phyloP scores from a whole-genome alignment of 2,329 filamentous ascomycete species.

The Arthrinium puccinioides region DNA sequence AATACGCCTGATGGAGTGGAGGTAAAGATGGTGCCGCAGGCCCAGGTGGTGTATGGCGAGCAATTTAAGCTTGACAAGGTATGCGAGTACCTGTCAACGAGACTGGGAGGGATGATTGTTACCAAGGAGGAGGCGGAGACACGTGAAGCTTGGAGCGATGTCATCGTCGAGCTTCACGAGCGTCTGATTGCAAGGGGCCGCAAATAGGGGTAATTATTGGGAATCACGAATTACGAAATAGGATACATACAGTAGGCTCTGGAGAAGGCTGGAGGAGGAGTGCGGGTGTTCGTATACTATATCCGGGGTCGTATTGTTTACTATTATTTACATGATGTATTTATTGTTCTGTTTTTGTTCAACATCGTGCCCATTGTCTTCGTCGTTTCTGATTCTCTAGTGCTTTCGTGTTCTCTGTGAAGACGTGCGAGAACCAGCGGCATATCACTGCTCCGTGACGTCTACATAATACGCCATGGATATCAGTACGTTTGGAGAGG shows the following conservation, averaged over 20 bases:
- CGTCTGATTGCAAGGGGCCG: conserved; percentile 48
- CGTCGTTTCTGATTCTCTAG: no score
- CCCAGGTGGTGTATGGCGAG: conserved; percentile 68
- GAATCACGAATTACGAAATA: background rate
- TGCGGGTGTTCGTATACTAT: no score
- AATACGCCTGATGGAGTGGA: conserved; percentile 42
- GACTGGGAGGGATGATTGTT: conserved; percentile 35
- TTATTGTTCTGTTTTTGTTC: no score
- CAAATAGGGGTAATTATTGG: conserved; percentile 28
- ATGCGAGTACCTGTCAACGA: conserved; percentile 58
- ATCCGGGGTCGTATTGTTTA: no score
- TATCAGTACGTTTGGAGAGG: no score
- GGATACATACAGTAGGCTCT: background rate
- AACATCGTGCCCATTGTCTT: no score
- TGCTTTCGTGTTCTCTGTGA: no score
- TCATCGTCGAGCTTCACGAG: conserved; percentile 46
- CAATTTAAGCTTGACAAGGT: conserved; percentile 70
- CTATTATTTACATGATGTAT: no score
- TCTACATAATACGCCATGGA: no score
- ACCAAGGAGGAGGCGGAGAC: conserved; percentile 24
- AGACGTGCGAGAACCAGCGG: no score
- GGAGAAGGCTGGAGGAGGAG: no score
- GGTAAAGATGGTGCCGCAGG: conserved; percentile 45
- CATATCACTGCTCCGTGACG: no score
- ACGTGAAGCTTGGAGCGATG: conserved; percentile 44